Conservation (phyloP, 2,329 filamentous ascomycete species). For the Fusarium bactridioides region DNA sequence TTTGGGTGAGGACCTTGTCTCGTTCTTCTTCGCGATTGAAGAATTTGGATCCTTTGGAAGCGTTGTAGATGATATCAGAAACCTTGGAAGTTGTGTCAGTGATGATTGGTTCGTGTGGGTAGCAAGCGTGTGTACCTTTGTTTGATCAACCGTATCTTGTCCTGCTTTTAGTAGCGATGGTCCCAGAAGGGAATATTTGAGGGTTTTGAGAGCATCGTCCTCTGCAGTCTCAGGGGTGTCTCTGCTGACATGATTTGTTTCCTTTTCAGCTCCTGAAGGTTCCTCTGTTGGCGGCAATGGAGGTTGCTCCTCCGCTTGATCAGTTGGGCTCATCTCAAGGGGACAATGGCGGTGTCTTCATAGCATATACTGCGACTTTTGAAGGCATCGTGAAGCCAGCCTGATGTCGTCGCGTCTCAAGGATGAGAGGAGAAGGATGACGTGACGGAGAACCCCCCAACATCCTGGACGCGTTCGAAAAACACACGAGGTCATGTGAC, state of each 20-base stretch:
- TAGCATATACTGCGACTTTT: not conserved
- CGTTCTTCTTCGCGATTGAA: slow-evolving; percentile 89
- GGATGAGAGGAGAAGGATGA: slow-evolving; percentile 12
- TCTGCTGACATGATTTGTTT: slow-evolving; percentile 1
- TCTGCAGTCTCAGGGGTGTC: slow-evolving; percentile 4
- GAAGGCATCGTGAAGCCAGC: slow-evolving; percentile 33
- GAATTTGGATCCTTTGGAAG: slow-evolving; percentile 94
- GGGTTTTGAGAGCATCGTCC: slow-evolving; percentile 54
- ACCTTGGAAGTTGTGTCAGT: slow-evolving; percentile 60
- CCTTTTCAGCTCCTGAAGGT: not conserved
- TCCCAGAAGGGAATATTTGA: slow-evolving; percentile 90
- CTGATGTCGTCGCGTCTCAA: slow-evolving; percentile 31
- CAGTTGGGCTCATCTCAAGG: slow-evolving; percentile 32
- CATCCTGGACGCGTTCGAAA: slow-evolving; percentile 21
- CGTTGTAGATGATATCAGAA: slow-evolving; percentile 95
- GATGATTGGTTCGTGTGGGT: not conserved
- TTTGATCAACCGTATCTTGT: slow-evolving; percentile 91
- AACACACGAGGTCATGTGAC: slow-evolving; percentile 40
- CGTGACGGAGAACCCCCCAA: slow-evolving; percentile 28
- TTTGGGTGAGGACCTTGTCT: slow-evolving; percentile 83
- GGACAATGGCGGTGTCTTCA: not conserved
- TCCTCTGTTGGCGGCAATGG: slow-evolving; percentile 10
- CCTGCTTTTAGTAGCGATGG: slow-evolving; percentile 94
- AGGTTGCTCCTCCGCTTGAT: slow-evolving; percentile 22
- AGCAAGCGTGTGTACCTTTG: slow-evolving; percentile 63